phyloP scores from a whole-genome alignment of 2,329 filamentous ascomycete genomes.

The Scedosporium minutisporum region DNA sequence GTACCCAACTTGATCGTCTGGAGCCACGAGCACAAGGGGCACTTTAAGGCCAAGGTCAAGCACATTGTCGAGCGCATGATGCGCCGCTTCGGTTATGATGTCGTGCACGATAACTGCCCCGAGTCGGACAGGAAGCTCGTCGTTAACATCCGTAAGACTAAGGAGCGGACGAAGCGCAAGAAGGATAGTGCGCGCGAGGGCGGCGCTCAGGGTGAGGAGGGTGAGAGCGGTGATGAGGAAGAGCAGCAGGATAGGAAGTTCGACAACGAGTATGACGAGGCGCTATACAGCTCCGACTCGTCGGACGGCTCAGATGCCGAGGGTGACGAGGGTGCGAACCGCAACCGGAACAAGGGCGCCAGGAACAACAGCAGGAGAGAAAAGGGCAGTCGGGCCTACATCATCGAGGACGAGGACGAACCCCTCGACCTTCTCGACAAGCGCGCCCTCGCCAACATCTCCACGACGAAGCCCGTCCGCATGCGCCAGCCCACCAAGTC shows the following conservation, averaged over 20 bases:
- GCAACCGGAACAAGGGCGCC: conserved; percentile 17
- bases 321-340: conserved; percentile 43
- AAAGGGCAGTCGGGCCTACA: conserved; percentile 66
- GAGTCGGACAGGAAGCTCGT: conserved; percentile 84
- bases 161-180: conserved; percentile 83
- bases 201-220: conserved; percentile 42
- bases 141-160: conserved; percentile 88
- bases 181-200: conserved; percentile 57
- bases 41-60: conserved; percentile 95
- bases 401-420: conserved; percentile 89
- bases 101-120: conserved; percentile 71
- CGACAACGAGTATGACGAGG: conserved; percentile 89
- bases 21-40: conserved; percentile 96
- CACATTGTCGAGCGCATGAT: conserved; percentile 94
- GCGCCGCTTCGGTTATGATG: conserved; percentile 75
- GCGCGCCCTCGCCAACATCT: conserved; percentile 84
- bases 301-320: conserved; percentile 51
- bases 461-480: conserved; percentile 72
- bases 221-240: conserved; percentile 26
- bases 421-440: conserved; percentile 89
- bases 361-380: conserved; percentile 34
- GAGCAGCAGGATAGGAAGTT: conserved; percentile 39
- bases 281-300: conserved; percentile 76
- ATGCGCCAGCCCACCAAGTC: conserved; percentile 44
- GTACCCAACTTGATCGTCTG: conserved; percentile 89